Conservation (phyloP, 352 stramenopile species). For the Phytophthora kernoviae region DNA sequence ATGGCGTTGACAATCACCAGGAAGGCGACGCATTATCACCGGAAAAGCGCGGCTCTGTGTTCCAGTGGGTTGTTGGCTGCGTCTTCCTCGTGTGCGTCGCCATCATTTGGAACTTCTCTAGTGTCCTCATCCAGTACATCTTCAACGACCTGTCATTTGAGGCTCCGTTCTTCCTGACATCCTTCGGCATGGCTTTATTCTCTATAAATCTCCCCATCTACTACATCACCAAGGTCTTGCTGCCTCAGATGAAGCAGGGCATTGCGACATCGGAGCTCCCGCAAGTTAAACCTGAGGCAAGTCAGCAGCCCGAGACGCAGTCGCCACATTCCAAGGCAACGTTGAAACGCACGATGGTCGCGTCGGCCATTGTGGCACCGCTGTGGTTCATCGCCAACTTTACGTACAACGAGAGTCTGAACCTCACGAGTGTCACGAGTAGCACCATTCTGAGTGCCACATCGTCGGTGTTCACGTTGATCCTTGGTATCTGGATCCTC, state of each 20-base stretch:
- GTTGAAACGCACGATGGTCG: slow-evolving; percentile 46
- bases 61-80: slow-evolving; percentile 67
- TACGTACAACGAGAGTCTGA: slow-evolving; percentile 94
- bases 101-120: slow-evolving; percentile 82
- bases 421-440: slow-evolving; percentile 93
- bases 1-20: background rate
- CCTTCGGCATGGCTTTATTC: slow-evolving; percentile 81
- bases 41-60: slow-evolving; percentile 43
- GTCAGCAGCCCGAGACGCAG: slow-evolving; percentile 18
- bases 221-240: slow-evolving; percentile 55
- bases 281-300: slow-evolving; percentile 22
- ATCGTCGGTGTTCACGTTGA: slow-evolving; percentile 94
- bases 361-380: slow-evolving; percentile 74
- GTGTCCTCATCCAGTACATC: slow-evolving; percentile 87
- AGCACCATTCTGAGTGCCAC: slow-evolving; percentile 95
- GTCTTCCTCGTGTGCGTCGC: slow-evolving; percentile 70
- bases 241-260: slow-evolving; percentile 19
- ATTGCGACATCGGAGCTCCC: slow-evolving; percentile 18
- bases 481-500: slow-evolving; percentile 83
- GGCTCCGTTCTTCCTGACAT: slow-evolving; percentile 86
- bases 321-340: slow-evolving; percentile 27
- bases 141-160: slow-evolving; percentile 85
- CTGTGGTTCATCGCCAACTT: slow-evolving; percentile 97
- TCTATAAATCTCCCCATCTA: slow-evolving; percentile 77
- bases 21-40: slow-evolving; percentile 12